Base-by-base conservation (phyloP, 2,329 filamentous ascomycete species). In the Alternaria triticimaculans region DNA sequence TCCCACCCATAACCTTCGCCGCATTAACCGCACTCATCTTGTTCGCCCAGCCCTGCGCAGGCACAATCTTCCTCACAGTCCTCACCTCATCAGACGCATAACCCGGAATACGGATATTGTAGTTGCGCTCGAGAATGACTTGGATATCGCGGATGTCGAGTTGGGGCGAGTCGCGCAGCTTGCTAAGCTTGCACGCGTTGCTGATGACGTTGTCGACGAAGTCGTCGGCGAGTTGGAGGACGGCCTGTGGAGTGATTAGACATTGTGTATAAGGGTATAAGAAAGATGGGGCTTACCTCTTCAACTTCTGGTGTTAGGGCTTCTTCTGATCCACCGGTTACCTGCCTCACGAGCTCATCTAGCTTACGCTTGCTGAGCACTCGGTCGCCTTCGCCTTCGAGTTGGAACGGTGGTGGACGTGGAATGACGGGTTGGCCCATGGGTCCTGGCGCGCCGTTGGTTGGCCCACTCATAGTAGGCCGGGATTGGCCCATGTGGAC, bases 11-110 rank as follows among this genome's bases (percentile, higher is more conserved):
- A 63, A 83, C 94, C 84, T 98, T 98, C 50, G 94, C 93, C 2
- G 94, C 95, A 82, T 97, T 94, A 15, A 99, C 91, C 23, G 96
- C 95, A 75, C 94, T 95, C 91, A 99, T 96, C 86, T 99, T 99
- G 70, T 92, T 91, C 66, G 96, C 95, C 94, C 96, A 99, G 21
- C 89, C 92, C 15, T 91, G 84, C 20, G 93, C 90, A 2, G 96
- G 96, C 78, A 96, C 92, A 57, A 96, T 91, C 84, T 97, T 97
- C 79, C 94, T 90, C 28, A 98, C 95, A 0, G 94, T 97, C 61
- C 96, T 90, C 64, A 97, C 88, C 82, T 99, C 96, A 76, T 99
- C 96, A 4, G 94, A 92, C 0, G 93, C 93, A 82, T 97, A 98
- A 12, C 96, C 96, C 0, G 96, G 96, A 62, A 99, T 94, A 75